These are phyloP conservation scores for Trametes sanguinea DNA, from an alignment of 768 basidiomycete genomes.

Conservation along the genomic window DNA sequence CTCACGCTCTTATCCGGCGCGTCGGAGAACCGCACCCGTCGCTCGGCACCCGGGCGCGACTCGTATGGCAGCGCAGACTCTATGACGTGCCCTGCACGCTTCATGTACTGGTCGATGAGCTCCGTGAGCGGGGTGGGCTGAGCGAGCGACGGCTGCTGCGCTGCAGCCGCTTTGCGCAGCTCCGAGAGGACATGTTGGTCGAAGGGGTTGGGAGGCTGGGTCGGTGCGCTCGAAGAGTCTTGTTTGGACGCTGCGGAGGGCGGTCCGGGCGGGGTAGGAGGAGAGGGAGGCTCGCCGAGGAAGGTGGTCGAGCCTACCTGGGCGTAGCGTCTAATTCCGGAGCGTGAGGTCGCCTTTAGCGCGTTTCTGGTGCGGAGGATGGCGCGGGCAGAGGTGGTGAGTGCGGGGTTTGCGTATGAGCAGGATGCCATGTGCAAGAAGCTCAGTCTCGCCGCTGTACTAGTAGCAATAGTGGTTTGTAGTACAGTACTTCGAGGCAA, in stretches of 20 bases:
- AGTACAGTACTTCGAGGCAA: too few species aligned
- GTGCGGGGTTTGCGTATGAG: background rate
- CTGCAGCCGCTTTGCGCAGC: slow-evolving; percentile 16
- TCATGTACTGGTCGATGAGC: slow-evolving; percentile 47
- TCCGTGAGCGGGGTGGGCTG: slow-evolving; percentile 24
- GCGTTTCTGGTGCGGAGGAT: background rate
- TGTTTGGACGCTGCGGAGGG: background rate
- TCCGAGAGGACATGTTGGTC: slow-evolving; percentile 29
- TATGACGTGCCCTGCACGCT: slow-evolving; percentile 45
- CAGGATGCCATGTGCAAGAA: slow-evolving; percentile 1
- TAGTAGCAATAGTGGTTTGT: background rate
- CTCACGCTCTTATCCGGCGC: background rate
- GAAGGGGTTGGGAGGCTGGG: slow-evolving; percentile 10
- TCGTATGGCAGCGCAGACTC: slow-evolving; percentile 50
- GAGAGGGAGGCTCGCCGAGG: slow-evolving; percentile 27
- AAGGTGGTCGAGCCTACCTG: slow-evolving; percentile 28
- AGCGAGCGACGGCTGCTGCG: background rate
- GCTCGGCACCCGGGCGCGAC: slow-evolving; percentile 41
- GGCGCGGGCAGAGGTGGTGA: slow-evolving; percentile 6
- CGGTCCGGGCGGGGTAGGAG: slow-evolving; percentile 17
- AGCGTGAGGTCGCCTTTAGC: background rate
- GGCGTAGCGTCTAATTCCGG: slow-evolving; percentile 23
- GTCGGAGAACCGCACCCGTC: slow-evolving; percentile 33
- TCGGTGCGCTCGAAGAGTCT: background rate
- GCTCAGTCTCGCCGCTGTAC: background rate